Base-by-base conservation (phyloP, 129 eudicot genomes). In the Chrysanthemum seticuspe region DNA sequence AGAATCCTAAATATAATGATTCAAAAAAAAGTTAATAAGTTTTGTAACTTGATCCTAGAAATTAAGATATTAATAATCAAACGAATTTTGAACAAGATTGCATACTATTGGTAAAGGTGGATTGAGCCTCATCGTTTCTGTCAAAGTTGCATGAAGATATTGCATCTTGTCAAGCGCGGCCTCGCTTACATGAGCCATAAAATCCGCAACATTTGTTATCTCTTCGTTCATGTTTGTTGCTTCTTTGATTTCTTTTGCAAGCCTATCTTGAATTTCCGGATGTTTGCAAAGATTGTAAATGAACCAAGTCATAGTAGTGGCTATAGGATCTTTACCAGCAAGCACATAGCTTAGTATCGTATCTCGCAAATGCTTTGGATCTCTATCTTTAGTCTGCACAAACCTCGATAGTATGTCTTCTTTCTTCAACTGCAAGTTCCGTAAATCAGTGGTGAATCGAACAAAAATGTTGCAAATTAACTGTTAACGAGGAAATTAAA, bases 301-400 rank as follows among this genome's bases (percentile, higher is more conserved):
- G 68, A 87, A 84, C 92, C 92, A 87, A 18, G 87, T 73, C 49
- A 87, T 81, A 12, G 87, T 78, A 23, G 79, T 54, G 6, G 90
- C 94, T 48, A 89, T 84, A 6, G 92, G 83, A 80, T 82, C 89
- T 73, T 87, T 87, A 12, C 89, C 92, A 53, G 92, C 89, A 29
- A 87, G 83, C 67, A 84, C 63, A 51, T 76, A 84, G 77, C 76
- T 87, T 67, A 82, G 70, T 67, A 84, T 84, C 47, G 84, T 77
- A 72, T 84, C 92, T 19, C 89, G 69, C 67, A 87, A 47, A 66
- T 81, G 84, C 79, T 79, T 84, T 3, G 81, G 83, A 62, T 87
- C 83, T 8, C 51, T 71, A 47, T 78, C 71, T 3, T 65, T 34
- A 14, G 71, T 10, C 51, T 79, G 89, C 65, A 87, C 2, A 63